Evolutionary conservation across 768 basidiomycete species (phyloP).

Genomic region (Kockovaella imperatae): DNA sequence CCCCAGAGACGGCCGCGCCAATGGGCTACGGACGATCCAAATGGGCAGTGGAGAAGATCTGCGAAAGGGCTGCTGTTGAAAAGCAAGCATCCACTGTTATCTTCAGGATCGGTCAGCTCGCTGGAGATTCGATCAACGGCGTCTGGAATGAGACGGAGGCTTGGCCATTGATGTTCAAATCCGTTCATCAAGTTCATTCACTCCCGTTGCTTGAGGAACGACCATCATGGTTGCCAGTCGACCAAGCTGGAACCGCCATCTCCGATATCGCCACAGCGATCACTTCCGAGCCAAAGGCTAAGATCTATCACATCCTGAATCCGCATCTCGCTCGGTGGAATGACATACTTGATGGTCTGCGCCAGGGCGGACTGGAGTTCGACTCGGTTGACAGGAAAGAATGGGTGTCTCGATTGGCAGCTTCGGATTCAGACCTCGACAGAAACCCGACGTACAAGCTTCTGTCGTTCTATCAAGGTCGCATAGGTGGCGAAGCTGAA

Average conservation of each 20-base stretch:
- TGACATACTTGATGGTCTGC: constrained; percentile 47
- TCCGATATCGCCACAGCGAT: constrained; percentile 47
- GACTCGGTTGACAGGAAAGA: constrained; percentile 44
- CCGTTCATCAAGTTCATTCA: constrained; percentile 44
- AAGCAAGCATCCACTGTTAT: constrained; percentile 37
- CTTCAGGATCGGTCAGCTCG: constrained; percentile 55
- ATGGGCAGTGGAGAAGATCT: constrained; percentile 54
- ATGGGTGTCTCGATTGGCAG: constrained; percentile 47
- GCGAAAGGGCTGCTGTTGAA: constrained; percentile 46
- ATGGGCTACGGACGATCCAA: constrained; percentile 49
- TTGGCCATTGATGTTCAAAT: constrained; percentile 50
- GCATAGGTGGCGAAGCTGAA: constrained; percentile 39
- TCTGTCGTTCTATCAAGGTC: constrained; percentile 46
- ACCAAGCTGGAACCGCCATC: constrained; percentile 51
- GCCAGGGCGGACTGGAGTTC: constrained; percentile 46
- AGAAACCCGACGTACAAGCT: constrained; percentile 50
- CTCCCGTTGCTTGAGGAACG: constrained; percentile 44
- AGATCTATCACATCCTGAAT: constrained; percentile 48
- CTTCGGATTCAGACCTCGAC: constrained; percentile 45
- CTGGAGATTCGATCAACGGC: constrained; percentile 50
- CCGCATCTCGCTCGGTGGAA: constrained; percentile 46
- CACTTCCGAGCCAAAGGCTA: constrained; percentile 10
- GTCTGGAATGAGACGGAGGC: constrained; percentile 55
- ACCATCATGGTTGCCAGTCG: constrained; percentile 54
- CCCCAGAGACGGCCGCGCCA: constrained; percentile 42